A percentile compares a stretch with the other conserved stretches of the same genome.
These are phyloP conservation scores for Arachis hypogaea DNA, from an alignment of 306 rosid species.

Conservation along the genomic window DNA sequence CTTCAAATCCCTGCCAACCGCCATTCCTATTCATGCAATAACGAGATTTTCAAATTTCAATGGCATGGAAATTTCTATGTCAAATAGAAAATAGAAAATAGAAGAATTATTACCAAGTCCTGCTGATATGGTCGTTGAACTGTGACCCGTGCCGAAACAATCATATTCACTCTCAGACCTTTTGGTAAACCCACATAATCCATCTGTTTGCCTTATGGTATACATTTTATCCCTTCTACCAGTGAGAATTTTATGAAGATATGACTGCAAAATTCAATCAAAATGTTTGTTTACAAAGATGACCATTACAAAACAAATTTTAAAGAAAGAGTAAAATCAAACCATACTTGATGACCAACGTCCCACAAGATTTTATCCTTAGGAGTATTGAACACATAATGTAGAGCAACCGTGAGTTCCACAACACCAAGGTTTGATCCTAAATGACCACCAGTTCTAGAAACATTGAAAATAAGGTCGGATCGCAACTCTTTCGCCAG, in stretches of 20 bases:
- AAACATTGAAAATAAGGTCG: conserved; percentile 86
- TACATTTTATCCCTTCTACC: conserved; percentile 89
- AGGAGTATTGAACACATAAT: conserved; percentile 87
- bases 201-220: conserved; percentile 84
- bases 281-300: neutral
- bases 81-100: conserved; percentile 23
- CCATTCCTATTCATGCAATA: conserved; percentile 72
- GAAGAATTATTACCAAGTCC: conserved; percentile 67
- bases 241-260: conserved; percentile 92
- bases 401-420: conserved; percentile 95
- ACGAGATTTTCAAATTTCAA: neutral
- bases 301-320: no score
- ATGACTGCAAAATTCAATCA: conserved; percentile 58
- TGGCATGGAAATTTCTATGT: neutral
- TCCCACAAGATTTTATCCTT: conserved; percentile 92
- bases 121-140: conserved; percentile 96
- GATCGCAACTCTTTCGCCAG: conserved; percentile 83
- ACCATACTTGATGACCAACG: conserved; percentile 92
- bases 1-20: conserved; percentile 87
- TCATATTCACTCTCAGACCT: conserved; percentile 89
- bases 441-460: conserved; percentile 89
- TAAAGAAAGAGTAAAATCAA: conserved; percentile 6
- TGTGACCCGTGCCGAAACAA: conserved; percentile 94
- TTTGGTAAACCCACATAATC: conserved; percentile 82
- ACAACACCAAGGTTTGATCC: conserved; percentile 98